Evolutionary conservation across 2,329 filamentous ascomycete species (phyloP).

Genomic region (Fusarium sp.): DNA sequence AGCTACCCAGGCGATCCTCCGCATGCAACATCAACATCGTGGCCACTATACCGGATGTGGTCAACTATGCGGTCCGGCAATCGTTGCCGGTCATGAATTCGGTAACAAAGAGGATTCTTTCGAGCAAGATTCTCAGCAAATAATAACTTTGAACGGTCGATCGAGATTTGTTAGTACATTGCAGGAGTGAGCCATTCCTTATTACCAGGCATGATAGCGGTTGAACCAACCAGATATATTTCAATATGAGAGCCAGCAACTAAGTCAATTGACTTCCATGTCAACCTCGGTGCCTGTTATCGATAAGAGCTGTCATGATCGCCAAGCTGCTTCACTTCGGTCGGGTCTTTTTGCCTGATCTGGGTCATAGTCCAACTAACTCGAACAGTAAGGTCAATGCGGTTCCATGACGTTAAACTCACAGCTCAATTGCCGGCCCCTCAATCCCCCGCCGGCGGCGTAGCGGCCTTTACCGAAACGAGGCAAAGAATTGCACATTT

Average conservation of each 20-base stretch:
- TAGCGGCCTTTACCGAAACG: slow-evolving; percentile 23
- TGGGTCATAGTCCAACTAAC: slow-evolving; percentile 1
- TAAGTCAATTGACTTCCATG: neutral
- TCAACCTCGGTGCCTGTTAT: slow-evolving; percentile 8
- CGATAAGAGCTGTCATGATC: slow-evolving; percentile 32
- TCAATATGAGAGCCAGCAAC: too few relatives aligned
- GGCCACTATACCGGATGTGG: slow-evolving; percentile 10
- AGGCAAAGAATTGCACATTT: slow-evolving; percentile 26
- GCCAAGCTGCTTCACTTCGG: neutral
- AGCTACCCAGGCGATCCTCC: neutral
- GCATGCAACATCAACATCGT: neutral
- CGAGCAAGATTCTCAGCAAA: neutral
- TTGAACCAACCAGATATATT: neutral
- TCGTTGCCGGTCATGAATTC: neutral
- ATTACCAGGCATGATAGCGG: neutral
- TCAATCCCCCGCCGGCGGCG: slow-evolving; percentile 6
- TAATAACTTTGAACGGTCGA: neutral
- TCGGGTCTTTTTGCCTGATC: slow-evolving; percentile 5
- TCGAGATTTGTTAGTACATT: neutral
- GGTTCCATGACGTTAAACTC: slow-evolving; percentile 15
- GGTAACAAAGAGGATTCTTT: neutral
- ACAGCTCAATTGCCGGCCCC: slow-evolving; percentile 20
- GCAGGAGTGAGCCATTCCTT: neutral
- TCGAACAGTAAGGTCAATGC: slow-evolving; percentile 27
- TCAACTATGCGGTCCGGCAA: slow-evolving; percentile 12